Base-by-base conservation (phyloP, 116 monocot genomes). In the Dioscorea cayenensis region DNA sequence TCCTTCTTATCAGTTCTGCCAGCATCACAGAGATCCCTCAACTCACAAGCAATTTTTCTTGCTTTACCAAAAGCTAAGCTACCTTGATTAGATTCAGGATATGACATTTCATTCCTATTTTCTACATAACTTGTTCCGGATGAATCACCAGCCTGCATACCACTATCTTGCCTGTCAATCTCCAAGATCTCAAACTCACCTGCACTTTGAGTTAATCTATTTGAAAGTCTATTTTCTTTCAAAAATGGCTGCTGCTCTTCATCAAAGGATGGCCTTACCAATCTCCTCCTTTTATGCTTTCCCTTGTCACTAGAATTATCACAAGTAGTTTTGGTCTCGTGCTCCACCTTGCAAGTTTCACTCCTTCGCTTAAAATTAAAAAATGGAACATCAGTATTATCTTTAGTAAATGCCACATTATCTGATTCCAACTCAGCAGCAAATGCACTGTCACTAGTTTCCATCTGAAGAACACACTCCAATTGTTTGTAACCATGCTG, bases 221-320 rank as follows among this genome's bases (percentile, higher is more conserved):
- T 50, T 16, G 11, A 51, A 11, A 51, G 13, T 16, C 67, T 48
- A 38, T 18, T 68, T 9, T 49, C 27, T 27, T 75, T 62, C 9
- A 27, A 66, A 66, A 13, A 16, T 43, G 60, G 55, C n/a, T 55
- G 17, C 64, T 51, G 71, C 14, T 72, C 79, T 50, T 63, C 66
- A 58, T 14, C 21, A 50, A 87, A 78, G 4, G 82, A 84, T 48
- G 88, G 88, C 60, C 88, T 74, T 14, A 77, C 28, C 22, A 88
- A 27, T 77, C 62, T 79, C 68, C 73, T 84, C 71, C 71, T 82
- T 68, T 84, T 80, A 19, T 6, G 60, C 38, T 76, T 79, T 18
- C 48, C 64, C 43, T 77, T 66, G 48, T 14, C 21, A 13, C 19
- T 38, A 6, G 66, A 64, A 8, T 17, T 49, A 63, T 28, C 28